Evolutionary conservation across 306 rosid species (phyloP), one percentile per base, ranked within the genome.

Genomic region (Hippophae tibetana): DNA sequence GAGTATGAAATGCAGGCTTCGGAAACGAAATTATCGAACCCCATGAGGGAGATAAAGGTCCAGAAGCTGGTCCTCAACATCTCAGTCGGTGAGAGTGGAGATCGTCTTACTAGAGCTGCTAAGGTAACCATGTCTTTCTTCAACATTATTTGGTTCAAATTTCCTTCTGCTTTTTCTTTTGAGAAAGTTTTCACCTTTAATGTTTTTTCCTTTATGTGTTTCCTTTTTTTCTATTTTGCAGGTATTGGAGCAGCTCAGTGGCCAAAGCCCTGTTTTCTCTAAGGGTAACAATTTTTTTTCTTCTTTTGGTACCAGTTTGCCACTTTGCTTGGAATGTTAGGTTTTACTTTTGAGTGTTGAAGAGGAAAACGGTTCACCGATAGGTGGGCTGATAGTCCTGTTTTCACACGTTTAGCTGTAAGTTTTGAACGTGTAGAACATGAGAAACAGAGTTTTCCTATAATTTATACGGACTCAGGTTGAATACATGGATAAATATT

Each of bases 1-100:
- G 38, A 31, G 4, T 31, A 31, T 31, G 38, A 31, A 31, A 31
- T 31, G 38, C 38, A 82, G 90, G 90, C 88, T 58, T 77, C 90
- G 10, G 95, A 86, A 79, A 81, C 71, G 84, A 86, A 86, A 70
- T 60, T 86, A 1, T 64, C 86, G 55, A 83, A 86, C 62, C 86
- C 88, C 9, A 86, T 86, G 95, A 78, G 95, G 74, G 95, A 86
- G 14, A 86, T 86, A 43, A 83, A 86, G 63, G 90, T 84, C 10
- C 88, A 84, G 78, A 86, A 86, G 57, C 88, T 84, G 5, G 90
- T 86, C 54, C 90, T 86, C 57, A 86, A 86, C 79, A 83, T 84
- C 63, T 86, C 95, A 8, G 90, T 86, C 1, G 90, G 95, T 50
- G 95, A 83, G 74, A 83, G 90, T 55, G 90, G 95, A n/a, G 95